A percentile compares a stretch with the other conserved stretches of the same genome.
Conservation (phyloP, 352 stramenopile genomes). For the Globisporangium rhizosaccharum region DNA sequence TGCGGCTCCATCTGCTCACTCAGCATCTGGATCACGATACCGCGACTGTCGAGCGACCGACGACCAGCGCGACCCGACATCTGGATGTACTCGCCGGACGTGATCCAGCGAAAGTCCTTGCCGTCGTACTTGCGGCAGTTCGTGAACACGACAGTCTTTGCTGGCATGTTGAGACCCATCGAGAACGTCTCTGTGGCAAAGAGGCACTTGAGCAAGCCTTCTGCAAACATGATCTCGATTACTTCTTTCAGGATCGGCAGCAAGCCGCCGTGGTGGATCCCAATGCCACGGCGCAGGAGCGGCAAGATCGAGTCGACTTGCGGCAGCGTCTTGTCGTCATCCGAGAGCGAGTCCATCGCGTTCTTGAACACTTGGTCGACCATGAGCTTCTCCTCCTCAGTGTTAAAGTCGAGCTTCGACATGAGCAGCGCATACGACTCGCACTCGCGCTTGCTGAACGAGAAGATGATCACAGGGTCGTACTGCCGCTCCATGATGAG, state of each 20-base stretch:
- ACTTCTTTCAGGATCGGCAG: conserved; percentile 99
- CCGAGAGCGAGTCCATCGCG: conserved; percentile 94
- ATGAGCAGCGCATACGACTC: conserved; percentile 92
- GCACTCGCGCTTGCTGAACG: conserved; percentile 99
- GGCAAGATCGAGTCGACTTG: conserved; percentile 97
- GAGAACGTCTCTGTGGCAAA: conserved; percentile 98
- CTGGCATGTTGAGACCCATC: conserved; percentile 99
- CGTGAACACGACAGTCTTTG: conserved; percentile 99
- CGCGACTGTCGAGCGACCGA: conserved; percentile 95
- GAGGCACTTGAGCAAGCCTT: conserved; percentile 97
- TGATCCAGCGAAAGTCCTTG: conserved; percentile 95
- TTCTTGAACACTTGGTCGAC: conserved; percentile 97
- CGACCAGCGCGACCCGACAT: conserved; percentile 97
- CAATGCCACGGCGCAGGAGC: conserved; percentile 97
- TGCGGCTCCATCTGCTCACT: conserved; percentile 98
- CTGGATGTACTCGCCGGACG: conserved; percentile 92
- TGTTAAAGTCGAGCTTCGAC: conserved; percentile 96
- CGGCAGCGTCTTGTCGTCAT: conserved; percentile 97
- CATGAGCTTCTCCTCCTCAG: conserved; percentile 97
- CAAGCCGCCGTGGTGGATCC: conserved; percentile 99
- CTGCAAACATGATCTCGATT: conserved; percentile 87
- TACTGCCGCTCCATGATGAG: conserved; percentile 97
- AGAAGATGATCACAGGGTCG: conserved; percentile 99
- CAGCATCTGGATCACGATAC: conserved; percentile 99
- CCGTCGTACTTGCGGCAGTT: conserved; percentile 96